Evolutionary conservation across 208 protist species (phyloP), one percentile per base, ranked within the genome.

Genomic region (Leishmania arabica): DNA sequence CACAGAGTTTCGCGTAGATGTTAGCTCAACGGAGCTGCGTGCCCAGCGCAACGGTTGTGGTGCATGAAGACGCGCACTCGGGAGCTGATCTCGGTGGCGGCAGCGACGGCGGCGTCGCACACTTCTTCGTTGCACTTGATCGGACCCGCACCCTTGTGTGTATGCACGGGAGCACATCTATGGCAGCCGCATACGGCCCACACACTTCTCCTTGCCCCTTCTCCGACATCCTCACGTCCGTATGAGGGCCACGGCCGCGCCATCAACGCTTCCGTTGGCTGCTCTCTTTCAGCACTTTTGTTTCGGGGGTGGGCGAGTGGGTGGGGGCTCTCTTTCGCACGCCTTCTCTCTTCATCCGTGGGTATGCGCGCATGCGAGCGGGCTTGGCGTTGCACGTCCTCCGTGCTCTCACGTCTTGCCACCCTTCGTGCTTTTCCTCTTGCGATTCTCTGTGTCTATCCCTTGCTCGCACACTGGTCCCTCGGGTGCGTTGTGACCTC

Each of bases 11-110:
- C 84, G 88, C n/a, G 89, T 96, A 8, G 90, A 95, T 84, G 68
- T 96, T 31, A 94, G 91, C 84, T 96, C 90, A 1, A 95, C 93
- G 3, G 86, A 89, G 76, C 54, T 96, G 70, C 90, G 93, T 1
- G 78, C 86, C 2, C 64, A 19, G 80, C 74, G 74, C 40, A 42
- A 31, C 15, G 31, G 31, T 11, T 34, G 53, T 31, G 15, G 53
- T 8, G 73, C 31, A 45, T 64, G 27, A 68, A 65, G 56, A 17
- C 53, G 74, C 34, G 68, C 53, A 42, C 51, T 34, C 1, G 74
- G 13, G 56, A 42, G n/a, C 49, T 47, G n/a, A 37, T 40, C 66
- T 71, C 66, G 40, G 34, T 15, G 34, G 40, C 37, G 21, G 21
- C 8, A 40, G 8, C 6, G 66, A 34, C 34, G 15, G 40, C 37